phyloP scores from a whole-genome alignment of 441 rosid species.

The Monsonia emarginata region DNA sequence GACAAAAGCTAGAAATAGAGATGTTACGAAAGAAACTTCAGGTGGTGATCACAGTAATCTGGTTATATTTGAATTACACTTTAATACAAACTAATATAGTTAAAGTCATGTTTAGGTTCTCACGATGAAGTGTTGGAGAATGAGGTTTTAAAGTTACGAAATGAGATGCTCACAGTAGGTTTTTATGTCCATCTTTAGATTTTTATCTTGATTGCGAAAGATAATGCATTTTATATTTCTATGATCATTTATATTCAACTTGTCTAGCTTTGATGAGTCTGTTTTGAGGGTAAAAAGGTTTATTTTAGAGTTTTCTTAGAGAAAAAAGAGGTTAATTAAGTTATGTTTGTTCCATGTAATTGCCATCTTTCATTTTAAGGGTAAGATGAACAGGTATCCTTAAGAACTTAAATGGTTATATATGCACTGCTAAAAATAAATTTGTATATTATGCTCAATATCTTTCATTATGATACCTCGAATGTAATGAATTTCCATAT shows the following conservation, averaged over 20 bases:
- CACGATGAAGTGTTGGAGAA: slow-evolving; percentile 77
- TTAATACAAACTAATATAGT: slow-evolving; percentile 19
- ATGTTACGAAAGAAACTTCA: slow-evolving; percentile 70
- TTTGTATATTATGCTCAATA: no score
- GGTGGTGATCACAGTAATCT: slow-evolving; percentile 30
- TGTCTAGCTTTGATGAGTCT: slow-evolving; percentile 18
- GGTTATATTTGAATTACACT: not conserved
- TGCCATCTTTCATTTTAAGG: no score
- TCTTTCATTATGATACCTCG: no score
- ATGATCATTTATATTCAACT: not conserved
- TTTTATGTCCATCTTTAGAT: not conserved
- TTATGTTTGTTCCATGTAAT: no score
- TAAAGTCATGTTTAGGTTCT: slow-evolving; percentile 45
- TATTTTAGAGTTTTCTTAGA: no score
- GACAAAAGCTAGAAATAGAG: slow-evolving; percentile 90
- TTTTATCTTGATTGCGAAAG: not conserved
- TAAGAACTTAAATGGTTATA: no score
- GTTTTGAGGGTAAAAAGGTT: no score
- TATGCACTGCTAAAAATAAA: no score
- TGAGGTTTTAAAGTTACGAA: slow-evolving; percentile 71
- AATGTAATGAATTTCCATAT: no score
- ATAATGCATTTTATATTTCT: not conserved
- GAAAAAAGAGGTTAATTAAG: no score
- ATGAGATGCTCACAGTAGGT: slow-evolving; percentile 78
- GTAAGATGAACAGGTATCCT: no score